phyloP scores from a whole-genome alignment of 306 rosid genomes.

The Cucurbita moschata region DNA sequence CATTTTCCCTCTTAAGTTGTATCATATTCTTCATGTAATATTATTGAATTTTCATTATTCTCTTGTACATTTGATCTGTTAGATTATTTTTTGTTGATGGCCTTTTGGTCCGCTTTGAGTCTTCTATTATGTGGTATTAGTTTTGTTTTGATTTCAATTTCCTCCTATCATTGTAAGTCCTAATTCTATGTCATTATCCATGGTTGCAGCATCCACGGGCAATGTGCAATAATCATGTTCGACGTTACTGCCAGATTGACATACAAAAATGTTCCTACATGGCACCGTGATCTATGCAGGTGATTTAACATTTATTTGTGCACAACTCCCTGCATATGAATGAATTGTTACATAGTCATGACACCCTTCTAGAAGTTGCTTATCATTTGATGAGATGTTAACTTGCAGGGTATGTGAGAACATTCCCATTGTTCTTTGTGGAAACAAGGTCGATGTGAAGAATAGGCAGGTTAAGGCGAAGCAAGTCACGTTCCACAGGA shows the following conservation, averaged over 20 bases:
- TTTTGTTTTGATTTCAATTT: background rate
- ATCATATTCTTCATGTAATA: background rate
- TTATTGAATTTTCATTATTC: background rate
- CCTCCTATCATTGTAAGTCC: background rate
- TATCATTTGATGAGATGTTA: background rate
- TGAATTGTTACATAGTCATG: background rate
- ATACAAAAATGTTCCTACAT: constrained; percentile 66
- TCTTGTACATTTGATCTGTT: background rate
- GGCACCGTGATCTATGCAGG: constrained; percentile 67
- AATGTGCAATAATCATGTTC: constrained; percentile 70
- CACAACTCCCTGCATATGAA: no score
- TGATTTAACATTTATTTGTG: background rate
- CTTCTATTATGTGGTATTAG: background rate
- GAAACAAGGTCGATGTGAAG: constrained; percentile 79
- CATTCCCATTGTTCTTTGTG: constrained; percentile 66
- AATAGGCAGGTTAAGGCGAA: constrained; percentile 71
- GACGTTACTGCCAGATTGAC: constrained; percentile 63
- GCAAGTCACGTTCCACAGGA: constrained; percentile 75
- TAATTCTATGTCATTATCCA: background rate
- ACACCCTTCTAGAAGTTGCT: background rate
- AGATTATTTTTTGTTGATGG: background rate
- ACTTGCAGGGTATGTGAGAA: constrained; percentile 54
- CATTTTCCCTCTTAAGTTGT: background rate
- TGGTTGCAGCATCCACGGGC: constrained; percentile 51
- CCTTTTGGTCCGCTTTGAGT: background rate